Base-by-base conservation (phyloP, 208 protist genomes). In the Trypanosomatidae sp. region DNA sequence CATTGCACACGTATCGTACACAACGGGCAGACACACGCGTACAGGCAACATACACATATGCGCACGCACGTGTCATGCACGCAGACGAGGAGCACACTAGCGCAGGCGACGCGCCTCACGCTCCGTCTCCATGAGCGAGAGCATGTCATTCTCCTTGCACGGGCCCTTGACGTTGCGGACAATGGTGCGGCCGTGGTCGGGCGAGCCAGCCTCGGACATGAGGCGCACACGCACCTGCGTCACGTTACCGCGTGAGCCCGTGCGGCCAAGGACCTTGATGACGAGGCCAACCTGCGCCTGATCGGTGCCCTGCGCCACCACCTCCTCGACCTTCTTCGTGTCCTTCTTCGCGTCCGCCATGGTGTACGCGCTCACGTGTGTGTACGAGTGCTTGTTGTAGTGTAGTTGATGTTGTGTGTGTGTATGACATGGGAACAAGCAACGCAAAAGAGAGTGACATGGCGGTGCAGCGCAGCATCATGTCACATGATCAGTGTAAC, bases 101-200 rank as follows among this genome's bases (percentile, higher is more conserved):
- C 97, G 86, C 23, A 99, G 87, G 56, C 98, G 96, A 57, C 97
- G 88, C 33, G 98, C 98, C 80, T 99, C 98, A 86, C 98, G 92
- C 83, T 99, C 98, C 47, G 97, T 98, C 71, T 99, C 98, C 71
- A 99, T 94, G 32, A 99, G 94, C 27, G 92, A 88, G 32, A 99
- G 91, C 76, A 99, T 97, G 73, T 99, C 98, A 51, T 89, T 92
- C 52, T 97, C 88, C 61, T 97, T 94, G 56, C 98, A 96, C 42
- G 98, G 97, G 42, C 97, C 98, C 74, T 99, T 99, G 57, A 99
- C 97, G 77, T 99, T 99, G 66, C 98, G 93, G 65, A 99, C 86
- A 62, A 99, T 97, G 6, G 74, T 88, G 56, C 98, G 87, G 71
- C 86, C 88, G 39, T 75, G 76, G 33, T 97, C 79, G 33, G 74